Evolutionary conservation across 2,329 filamentous ascomycete genomes (phyloP), one percentile per base, ranked within the genome.

Genomic region (Alternaria hordeiaustralica): DNA sequence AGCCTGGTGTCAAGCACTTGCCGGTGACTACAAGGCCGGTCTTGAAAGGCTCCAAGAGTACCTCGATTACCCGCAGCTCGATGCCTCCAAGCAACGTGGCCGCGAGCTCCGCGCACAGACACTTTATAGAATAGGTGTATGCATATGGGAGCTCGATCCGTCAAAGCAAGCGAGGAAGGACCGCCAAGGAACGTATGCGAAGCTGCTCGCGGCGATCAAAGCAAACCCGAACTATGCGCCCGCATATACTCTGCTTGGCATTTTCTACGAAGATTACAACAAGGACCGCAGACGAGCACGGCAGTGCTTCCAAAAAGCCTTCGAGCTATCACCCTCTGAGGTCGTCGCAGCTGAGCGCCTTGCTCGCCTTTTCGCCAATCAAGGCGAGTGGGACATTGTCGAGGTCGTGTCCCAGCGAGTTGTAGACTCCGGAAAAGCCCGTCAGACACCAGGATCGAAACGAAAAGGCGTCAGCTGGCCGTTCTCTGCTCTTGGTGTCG

Each of bases 401-500:
- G 96, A 98, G 81, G 88, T 96, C 20, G 90, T 99, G 30, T 92
- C 96, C 2, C 92, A 94, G 77, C 89, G 96, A 55, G 92, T 97
- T 1, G 90, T 98, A 3, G 93, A 97, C 66, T 97, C 95, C n/a
- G 96, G 96, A 58, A 96, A 94, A 79, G 93, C 95, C 44, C 92
- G 91, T 69, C 93, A 94, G 23, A 89, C 94, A 2, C 95, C 96
- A 10, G 96, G 96, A 1, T 97, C 95, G 1, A 97, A 96, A 84
- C 90, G 92, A 72, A 95, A 93, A 80, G 93, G 94, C 1, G 90
- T 96, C 67, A 97, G 94, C 81, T 99, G 96, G 96, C 96, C 96
- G 2, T 97, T 94, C 77, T 93, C 95, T 3, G 95, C 96, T 0
- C 85, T 99, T 2, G 96, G 96, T 25, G 93, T 97, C 15, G 95